Percentiles rank a stretch among this genome's conserved stretches.
These are phyloP conservation scores for Stropharia rugosoannulata DNA, from an alignment of 768 basidiomycete genomes.

Conservation along the genomic window DNA sequence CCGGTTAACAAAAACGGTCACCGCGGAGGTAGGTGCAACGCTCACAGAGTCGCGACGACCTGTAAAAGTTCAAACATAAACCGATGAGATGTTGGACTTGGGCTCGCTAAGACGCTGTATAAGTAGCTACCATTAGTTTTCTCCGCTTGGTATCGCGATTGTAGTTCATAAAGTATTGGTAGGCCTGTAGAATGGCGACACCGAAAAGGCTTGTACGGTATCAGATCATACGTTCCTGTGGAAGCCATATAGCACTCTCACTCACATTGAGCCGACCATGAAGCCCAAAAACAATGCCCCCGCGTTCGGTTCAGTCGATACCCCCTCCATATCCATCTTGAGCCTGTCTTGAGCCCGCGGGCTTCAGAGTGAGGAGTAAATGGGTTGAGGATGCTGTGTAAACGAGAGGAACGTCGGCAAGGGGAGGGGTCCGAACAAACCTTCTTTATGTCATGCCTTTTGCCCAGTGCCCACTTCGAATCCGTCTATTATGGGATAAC, in stretches of 20 bases:
- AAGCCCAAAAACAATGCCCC: conserved; percentile 2
- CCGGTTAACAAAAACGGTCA: background rate
- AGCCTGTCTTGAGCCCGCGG: background rate
- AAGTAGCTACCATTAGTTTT: background rate
- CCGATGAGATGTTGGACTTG: background rate
- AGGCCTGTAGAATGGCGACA: conserved; percentile 2
- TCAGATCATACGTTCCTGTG: background rate
- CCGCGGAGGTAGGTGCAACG: background rate
- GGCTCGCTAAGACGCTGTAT: background rate
- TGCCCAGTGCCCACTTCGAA: too few relatives aligned
- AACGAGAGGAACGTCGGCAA: too few relatives aligned
- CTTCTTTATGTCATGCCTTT: too few relatives aligned
- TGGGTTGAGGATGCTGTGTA: too few relatives aligned
- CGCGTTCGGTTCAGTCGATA: background rate
- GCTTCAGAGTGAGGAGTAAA: too few relatives aligned
- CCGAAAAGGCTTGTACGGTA: background rate
- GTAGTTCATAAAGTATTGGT: conserved; percentile 10
- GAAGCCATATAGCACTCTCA: too few relatives aligned
- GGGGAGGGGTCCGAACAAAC: too few relatives aligned
- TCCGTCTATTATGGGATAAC: too few relatives aligned
- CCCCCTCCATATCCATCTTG: background rate
- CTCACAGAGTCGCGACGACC: conserved; percentile 3
- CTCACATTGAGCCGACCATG: background rate
- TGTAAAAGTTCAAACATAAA: background rate
- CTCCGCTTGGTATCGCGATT: background rate